phyloP scores from a whole-genome alignment of 495 filamentous ascomycete species.

The Annulohypoxylon bovei region DNA sequence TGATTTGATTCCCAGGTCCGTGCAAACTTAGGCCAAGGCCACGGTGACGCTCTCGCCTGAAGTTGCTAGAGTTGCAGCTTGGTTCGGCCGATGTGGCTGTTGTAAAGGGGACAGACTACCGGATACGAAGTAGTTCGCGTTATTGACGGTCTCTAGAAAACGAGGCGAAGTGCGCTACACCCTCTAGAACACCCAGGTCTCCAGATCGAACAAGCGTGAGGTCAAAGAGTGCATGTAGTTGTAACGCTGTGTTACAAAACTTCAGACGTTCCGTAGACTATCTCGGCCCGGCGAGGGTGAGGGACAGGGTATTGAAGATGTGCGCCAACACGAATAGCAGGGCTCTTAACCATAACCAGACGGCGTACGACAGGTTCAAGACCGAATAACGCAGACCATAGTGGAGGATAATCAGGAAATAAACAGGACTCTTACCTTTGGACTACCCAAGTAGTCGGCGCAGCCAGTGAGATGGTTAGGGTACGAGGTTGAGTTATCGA shows the following conservation, averaged over 20 bases:
- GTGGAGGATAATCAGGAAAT: background rate
- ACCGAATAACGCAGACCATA: background rate
- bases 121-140: constrained; percentile 12
- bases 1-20: constrained; percentile 25
- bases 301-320: constrained; percentile 26
- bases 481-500: constrained; percentile 9
- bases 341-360: constrained; percentile 10
- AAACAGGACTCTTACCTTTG: constrained; percentile 25
- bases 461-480: background rate
- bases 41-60: constrained; percentile 6
- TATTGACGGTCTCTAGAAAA: background rate
- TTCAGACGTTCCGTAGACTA: constrained; percentile 23
- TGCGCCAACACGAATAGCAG: constrained; percentile 24
- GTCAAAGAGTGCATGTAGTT: constrained; percentile 36
- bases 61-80: constrained; percentile 7
- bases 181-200: constrained; percentile 5
- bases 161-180: constrained; percentile 10
- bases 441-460: constrained; percentile 1
- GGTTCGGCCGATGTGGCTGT: background rate
- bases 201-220: constrained; percentile 14
- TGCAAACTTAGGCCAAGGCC: constrained; percentile 12
- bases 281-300: constrained; percentile 12
- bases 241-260: constrained; percentile 35
- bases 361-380: background rate
- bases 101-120: constrained; percentile 7